Conservation (phyloP, 805 yeast species). For the Saturnispora quitensis region DNA sequence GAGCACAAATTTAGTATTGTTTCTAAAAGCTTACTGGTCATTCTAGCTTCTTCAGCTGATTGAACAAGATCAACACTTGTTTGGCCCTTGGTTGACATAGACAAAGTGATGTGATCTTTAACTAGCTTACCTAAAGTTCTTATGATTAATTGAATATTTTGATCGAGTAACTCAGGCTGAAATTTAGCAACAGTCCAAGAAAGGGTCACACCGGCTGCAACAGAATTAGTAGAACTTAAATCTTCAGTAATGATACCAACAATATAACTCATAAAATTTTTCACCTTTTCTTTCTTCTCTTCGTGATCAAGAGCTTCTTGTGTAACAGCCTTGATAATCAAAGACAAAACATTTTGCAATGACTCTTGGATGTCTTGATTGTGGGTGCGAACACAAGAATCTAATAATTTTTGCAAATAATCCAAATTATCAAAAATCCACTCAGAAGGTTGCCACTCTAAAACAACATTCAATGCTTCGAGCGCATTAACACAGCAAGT, state of each 20-base stretch:
- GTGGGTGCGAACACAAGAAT: conserved; percentile 72
- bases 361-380: conserved; percentile 84
- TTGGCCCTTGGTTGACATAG: conserved; percentile 37
- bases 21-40: conserved; percentile 68
- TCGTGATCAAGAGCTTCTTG: conserved; percentile 40
- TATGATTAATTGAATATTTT: conserved; percentile 68
- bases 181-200: conserved; percentile 75
- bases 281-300: conserved; percentile 33
- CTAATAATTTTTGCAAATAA: conserved; percentile 64
- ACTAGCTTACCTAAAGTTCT: conserved; percentile 83
- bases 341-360: conserved; percentile 62
- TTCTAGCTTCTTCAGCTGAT: conserved; percentile 60
- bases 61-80: conserved; percentile 15
- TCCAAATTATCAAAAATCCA: conserved; percentile 74
- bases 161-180: conserved; percentile 65
- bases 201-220: conserved; percentile 78
- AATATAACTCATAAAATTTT: conserved; percentile 50
- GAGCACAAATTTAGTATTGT: conserved; percentile 72
- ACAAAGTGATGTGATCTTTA: conserved; percentile 70
- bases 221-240: conserved; percentile 56
- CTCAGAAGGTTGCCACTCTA: conserved; percentile 63
- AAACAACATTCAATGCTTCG: conserved; percentile 76
- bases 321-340: conserved; percentile 59
- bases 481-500: conserved; percentile 85
- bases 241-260: conserved; percentile 72